Evolutionary conservation across 2,329 filamentous ascomycete species (phyloP), one percentile per base, ranked within the genome.

Genomic region (Aspergillus sp.): DNA sequence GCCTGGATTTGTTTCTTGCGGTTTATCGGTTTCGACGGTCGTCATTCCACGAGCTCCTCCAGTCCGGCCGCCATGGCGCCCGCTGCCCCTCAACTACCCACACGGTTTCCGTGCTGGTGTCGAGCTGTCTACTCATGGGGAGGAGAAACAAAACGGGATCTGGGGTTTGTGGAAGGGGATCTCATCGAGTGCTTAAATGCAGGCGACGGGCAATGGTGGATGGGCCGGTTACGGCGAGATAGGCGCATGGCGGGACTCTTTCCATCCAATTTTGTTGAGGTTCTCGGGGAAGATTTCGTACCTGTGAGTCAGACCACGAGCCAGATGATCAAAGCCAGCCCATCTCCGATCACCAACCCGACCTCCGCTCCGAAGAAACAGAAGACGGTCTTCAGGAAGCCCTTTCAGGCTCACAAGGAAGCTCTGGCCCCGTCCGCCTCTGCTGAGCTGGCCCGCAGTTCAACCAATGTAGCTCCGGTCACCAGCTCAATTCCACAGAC

Each of bases 191-290:
- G 91, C 62, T 77, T 98, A 42, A 98, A 98, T 66, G 93, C 93
- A 13, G 93, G 93, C 51, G 93, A 98, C 70, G 93, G 93, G 41
- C 90, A 88, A 37, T 98, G 93, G 93, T 98, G 93, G 93, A 95
- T 90, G 70, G 93, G 93, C 38, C 82, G 91, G 51, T 71, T 98
- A 62, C 88, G 85, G 62, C 82, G 93, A 56, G 93, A 98, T 69
- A 85, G 87, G 66, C 83, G 90, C 60, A 90, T 91, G 59, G 85
- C 96, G 58, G 93, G 93, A 42, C 76, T 93, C 13, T 98, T 98
- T 61, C 93, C 93, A 1, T 96, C 90, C 59, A 98, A 98, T 70
- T 98, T 98, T 62, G 93, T 98, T 62, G 82, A 94, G 64, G 79
- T 98, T 5, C 78, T 98, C 29, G 86, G 88, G 43, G 82, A 93